Base-by-base conservation (phyloP, 345 rosid genomes). In the Salix arbutifolia region DNA sequence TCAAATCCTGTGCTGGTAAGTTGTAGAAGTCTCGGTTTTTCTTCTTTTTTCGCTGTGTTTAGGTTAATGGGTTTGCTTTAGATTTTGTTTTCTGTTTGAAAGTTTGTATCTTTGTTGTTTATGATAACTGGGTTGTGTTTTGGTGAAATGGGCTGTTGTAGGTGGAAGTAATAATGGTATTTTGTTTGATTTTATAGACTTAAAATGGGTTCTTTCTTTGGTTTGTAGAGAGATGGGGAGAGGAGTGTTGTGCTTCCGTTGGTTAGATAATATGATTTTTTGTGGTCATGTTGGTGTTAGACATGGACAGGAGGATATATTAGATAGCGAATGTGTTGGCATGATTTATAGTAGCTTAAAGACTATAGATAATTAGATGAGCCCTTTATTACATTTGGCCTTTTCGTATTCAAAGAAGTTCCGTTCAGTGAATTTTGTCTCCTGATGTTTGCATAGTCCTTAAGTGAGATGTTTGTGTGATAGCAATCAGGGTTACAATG, bases 1-100 rank as follows among this genome's bases (percentile, higher is more conserved):
- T 93, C 83, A 93, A 93, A 83, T 91, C 94, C 80, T 93, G 97
- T 77, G 93, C 96, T 2, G 92, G 97, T 91, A 74, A 44, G 33
- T 56, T 5, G 46, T 40, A 38, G 17, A 30, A 64, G 31, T 30
- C 8, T 64, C 19, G 56, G 7, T 6, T 64, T 17, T 62, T 40
- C 14, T 62, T n/a, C n/a, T 11, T 42, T n/a, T 16, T 50, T 31
- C 5, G 12, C 0, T 7, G 23, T 8, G 3, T 50, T 67, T 67
- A 19, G 25, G 35, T 6, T 52, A 13, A n/a, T 18, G n/a, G 42
- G 13, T 67, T 52, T 25, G 65, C 1, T 50, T 48, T 30, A 1
- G 19, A 64, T 14, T 64, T 4, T 50, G n/a, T 13, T 2, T 46
- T 13, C 16, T 46, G 18, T 50, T 14, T 50, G 6, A 48, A 17